Evolutionary conservation across 176 grass and related monocot genomes (phyloP).

Genomic region (Oropetium thomaeum): DNA sequence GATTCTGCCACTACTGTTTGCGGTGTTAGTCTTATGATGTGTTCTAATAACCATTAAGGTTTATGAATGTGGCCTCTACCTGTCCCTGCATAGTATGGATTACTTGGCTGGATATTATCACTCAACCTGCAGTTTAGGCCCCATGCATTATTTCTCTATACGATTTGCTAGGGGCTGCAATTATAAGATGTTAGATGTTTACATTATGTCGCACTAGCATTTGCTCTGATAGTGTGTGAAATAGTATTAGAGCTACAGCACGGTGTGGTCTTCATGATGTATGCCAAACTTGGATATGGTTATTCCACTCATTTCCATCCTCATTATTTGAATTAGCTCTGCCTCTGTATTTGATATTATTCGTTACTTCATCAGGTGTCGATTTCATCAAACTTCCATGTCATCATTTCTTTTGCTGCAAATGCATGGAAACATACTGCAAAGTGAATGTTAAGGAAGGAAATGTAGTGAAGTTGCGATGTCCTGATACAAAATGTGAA

Average conservation of each 20-base stretch:
- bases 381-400: slow-evolving; percentile 75
- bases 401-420: slow-evolving; percentile 77
- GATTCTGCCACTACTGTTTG: background rate
- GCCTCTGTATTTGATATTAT: slow-evolving; percentile 16
- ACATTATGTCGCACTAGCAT: background rate
- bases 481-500: slow-evolving; percentile 69
- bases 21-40: background rate
- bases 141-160: background rate
- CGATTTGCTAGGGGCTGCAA: background rate
- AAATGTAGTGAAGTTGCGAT: slow-evolving; percentile 64
- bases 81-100: background rate
- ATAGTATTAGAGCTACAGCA: background rate
- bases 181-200: background rate
- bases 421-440: slow-evolving; percentile 76
- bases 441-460: slow-evolving; percentile 72
- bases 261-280: background rate
- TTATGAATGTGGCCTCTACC: background rate
- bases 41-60: slow-evolving; percentile 14
- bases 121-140: background rate
- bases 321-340: slow-evolving; percentile 16
- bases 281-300: slow-evolving; percentile 9
- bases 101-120: slow-evolving; percentile 8
- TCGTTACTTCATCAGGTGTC: slow-evolving; percentile 41
- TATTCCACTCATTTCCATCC: slow-evolving; percentile 1
- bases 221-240: slow-evolving; percentile 16